A percentile compares a stretch with the other conserved stretches of the same genome.
Conservation (phyloP, 1,284 basidiomycete species). For the Ustilago hordei region DNA sequence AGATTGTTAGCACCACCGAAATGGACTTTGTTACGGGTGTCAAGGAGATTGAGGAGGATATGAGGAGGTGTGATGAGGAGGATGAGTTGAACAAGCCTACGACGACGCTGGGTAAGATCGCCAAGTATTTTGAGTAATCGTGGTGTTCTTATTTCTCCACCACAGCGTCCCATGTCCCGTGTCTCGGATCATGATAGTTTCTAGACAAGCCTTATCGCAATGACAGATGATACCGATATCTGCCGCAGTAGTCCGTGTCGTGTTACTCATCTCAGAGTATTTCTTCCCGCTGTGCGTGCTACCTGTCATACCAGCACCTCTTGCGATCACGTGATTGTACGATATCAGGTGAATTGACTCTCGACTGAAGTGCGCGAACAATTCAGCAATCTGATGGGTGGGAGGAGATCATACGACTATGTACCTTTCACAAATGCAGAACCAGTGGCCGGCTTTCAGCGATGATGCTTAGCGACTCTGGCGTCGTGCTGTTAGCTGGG, state of each 20-base stretch:
- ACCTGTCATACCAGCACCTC: not conserved
- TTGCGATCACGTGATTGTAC: not conserved
- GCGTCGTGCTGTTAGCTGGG: not conserved
- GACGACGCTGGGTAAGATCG: slow-evolving; percentile 16
- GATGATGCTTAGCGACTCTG: not conserved
- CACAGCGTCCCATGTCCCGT: not conserved
- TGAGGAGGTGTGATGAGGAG: slow-evolving; percentile 28
- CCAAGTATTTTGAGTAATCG: slow-evolving; percentile 21
- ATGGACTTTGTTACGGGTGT: slow-evolving; percentile 74
- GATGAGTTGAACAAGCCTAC: slow-evolving; percentile 19
- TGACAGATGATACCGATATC: not conserved
- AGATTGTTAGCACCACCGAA: slow-evolving; percentile 52
- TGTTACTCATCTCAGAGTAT: not conserved
- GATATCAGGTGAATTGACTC: not conserved
- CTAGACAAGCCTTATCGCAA: not conserved
- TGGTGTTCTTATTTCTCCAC: not conserved
- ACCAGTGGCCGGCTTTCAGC: not conserved
- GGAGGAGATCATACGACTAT: not conserved
- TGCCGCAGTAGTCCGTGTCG: not conserved
- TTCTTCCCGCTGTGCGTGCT: not conserved
- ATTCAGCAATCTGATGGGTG: not conserved
- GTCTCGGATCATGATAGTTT: not conserved
- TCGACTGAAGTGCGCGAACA: not conserved
- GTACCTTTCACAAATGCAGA: not conserved
- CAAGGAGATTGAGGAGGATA: slow-evolving; percentile 54